phyloP scores from a whole-genome alignment of 192 early-diverging fungal genomes.

The Gaertneriomyces sp. region DNA sequence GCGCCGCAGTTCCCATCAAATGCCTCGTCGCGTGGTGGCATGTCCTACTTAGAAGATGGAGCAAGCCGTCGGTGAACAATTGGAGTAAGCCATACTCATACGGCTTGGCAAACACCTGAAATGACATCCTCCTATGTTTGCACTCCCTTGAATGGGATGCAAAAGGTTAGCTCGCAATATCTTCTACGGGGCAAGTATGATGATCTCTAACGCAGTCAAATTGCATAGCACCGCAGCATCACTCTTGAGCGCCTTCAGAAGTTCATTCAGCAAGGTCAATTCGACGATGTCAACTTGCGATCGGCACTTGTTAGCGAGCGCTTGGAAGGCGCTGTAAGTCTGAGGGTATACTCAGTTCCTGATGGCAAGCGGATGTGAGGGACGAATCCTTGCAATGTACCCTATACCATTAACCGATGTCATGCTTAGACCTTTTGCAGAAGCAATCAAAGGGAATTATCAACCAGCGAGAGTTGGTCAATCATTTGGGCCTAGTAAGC shows the following conservation, averaged over 20 bases:
- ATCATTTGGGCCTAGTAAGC: constrained; percentile 70
- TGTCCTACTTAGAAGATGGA: no score
- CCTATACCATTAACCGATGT: neutral
- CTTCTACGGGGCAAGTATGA: no score
- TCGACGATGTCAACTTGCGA: constrained; percentile 65
- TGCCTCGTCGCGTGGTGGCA: no score
- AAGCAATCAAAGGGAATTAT: constrained; percentile 71
- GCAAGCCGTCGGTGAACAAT: no score
- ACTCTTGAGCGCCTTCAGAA: constrained; percentile 70
- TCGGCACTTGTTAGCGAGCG: constrained; percentile 47
- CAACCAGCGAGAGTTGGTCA: constrained; percentile 66
- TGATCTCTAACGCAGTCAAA: neutral
- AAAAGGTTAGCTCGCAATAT: no score
- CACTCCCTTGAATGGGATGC: no score
- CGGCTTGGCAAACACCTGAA: no score
- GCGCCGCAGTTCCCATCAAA: no score
- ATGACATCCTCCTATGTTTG: no score
- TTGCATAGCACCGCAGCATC: constrained; percentile 63
- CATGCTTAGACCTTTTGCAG: constrained; percentile 54
- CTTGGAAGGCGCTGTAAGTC: constrained; percentile 49
- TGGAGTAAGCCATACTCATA: no score
- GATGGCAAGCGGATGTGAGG: constrained; percentile 57
- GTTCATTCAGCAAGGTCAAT: constrained; percentile 64
- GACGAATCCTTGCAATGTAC: neutral
- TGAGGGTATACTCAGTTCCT: constrained; percentile 66